phyloP scores from a whole-genome alignment of 106 monocot genomes.

The Posidonia australis region DNA sequence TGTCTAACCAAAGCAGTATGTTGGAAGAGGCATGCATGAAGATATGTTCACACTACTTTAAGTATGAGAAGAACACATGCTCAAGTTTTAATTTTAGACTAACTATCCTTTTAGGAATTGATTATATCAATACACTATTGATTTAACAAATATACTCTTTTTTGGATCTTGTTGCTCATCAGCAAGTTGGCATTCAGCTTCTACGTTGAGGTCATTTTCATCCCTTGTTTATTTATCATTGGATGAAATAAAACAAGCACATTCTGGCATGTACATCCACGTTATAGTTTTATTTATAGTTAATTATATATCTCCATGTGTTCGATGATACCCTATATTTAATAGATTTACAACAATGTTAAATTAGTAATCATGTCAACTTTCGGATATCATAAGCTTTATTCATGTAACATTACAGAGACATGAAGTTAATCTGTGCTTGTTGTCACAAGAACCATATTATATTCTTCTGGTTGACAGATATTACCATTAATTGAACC shows the following conservation, averaged over 20 bases:
- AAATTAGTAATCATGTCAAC: too few relatives aligned
- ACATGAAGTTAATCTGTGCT: background rate
- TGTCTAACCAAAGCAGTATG: too few relatives aligned
- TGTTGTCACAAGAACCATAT: background rate
- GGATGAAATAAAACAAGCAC: background rate
- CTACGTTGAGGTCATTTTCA: conserved; percentile 80
- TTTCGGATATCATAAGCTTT: background rate
- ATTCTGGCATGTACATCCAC: too few relatives aligned
- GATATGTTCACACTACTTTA: conserved; percentile 67
- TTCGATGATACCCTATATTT: background rate
- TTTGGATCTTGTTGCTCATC: conserved; percentile 89
- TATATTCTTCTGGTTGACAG: conserved; percentile 17
- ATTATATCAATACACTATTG: background rate
- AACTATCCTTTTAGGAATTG: background rate
- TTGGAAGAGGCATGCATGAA: conserved; percentile 98
- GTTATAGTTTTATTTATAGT: too few relatives aligned
- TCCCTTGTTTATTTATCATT: background rate
- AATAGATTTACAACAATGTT: background rate
- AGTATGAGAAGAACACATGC: conserved; percentile 44
- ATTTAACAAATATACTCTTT: conserved; percentile 74
- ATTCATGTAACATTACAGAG: too few relatives aligned
- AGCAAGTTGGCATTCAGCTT: conserved; percentile 94
- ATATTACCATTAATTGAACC: conserved; percentile 81
- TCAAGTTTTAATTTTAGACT: background rate
- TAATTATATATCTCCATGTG: too few relatives aligned